Conservation (phyloP, 1,139 yeast genomes). For the Hemisphaericaspora lyxosophila region DNA sequence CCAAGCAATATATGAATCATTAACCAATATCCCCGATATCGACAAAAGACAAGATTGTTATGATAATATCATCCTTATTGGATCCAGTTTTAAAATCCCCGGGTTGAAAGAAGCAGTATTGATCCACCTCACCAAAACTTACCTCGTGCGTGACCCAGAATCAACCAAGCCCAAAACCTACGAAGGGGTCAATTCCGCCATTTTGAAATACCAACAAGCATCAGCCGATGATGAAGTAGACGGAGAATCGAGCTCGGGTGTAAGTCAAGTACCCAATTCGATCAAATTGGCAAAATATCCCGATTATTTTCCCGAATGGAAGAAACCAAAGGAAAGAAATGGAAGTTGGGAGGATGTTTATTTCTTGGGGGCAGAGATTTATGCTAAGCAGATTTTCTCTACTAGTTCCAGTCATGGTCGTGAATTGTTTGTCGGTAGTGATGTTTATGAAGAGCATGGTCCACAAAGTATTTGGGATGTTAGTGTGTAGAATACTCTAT, state of each 20-base stretch:
- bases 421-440: slow-evolving; percentile 71
- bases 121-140: slow-evolving; percentile 58
- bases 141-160: slow-evolving; percentile 40
- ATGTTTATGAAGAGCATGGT: slow-evolving; percentile 76
- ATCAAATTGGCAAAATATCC: slow-evolving; percentile 72
- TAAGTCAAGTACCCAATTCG: slow-evolving; percentile 72
- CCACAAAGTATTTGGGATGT: slow-evolving; percentile 66
- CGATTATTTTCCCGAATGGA: slow-evolving; percentile 96
- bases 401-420: slow-evolving; percentile 55
- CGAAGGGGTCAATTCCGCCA: slow-evolving; percentile 40
- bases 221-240: slow-evolving; percentile 33
- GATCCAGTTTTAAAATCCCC: slow-evolving; percentile 69
- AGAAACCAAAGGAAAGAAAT: slow-evolving; percentile 58
- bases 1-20: slow-evolving; percentile 51
- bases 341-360: slow-evolving; percentile 68
- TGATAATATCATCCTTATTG: slow-evolving; percentile 79
- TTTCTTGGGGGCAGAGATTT: slow-evolving; percentile 85
- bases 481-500: slow-evolving; percentile 21
- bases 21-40: slow-evolving; percentile 61
- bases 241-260: slow-evolving; percentile 27
- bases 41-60: slow-evolving; percentile 80
- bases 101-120: slow-evolving; percentile 77
- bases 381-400: slow-evolving; percentile 79
- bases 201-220: slow-evolving; percentile 46
- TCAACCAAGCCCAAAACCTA: slow-evolving; percentile 25